Percentiles rank a stretch among this genome's conserved stretches.
These are phyloP conservation scores for Ascochyta clinopodiicola DNA, from an alignment of 2,329 filamentous ascomycete genomes.

Conservation along the genomic window DNA sequence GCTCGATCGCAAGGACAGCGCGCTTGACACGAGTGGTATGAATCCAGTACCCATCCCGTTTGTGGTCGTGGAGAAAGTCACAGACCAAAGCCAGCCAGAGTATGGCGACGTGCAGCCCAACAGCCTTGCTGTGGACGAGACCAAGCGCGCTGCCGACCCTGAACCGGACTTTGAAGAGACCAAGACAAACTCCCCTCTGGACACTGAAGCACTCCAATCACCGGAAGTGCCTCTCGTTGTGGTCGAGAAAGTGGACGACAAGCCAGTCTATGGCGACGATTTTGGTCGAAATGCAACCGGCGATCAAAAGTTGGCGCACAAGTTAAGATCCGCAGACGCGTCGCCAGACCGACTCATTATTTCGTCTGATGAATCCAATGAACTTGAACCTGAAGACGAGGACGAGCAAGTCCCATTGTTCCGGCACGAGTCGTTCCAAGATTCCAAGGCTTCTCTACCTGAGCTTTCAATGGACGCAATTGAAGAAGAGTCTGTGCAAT, in stretches of 20 bases:
- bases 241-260: conserved; percentile 46
- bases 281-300: conserved; percentile 42
- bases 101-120: conserved; percentile 22
- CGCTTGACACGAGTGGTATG: conserved; percentile 11
- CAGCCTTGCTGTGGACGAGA: conserved; percentile 18
- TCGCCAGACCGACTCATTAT: conserved; percentile 43
- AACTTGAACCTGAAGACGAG: conserved; percentile 24
- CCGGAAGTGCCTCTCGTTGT: conserved; percentile 35
- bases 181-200: conserved; percentile 20
- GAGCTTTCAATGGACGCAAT: conserved; percentile 21
- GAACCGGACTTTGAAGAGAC: conserved; percentile 29
- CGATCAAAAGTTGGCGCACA: conserved; percentile 45
- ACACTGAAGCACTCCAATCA: conserved; percentile 15
- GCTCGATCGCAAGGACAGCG: conserved; percentile 28
- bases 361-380: conserved; percentile 24
- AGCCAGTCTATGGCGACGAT: conserved; percentile 46
- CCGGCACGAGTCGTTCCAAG: conserved; percentile 38
- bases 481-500: conserved; percentile 26
- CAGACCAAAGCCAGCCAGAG: conserved; percentile 26
- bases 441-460: conserved; percentile 7
- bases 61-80: conserved; percentile 32
- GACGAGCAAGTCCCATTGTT: conserved; percentile 37
- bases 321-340: conserved; percentile 41
- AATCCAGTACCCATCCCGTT: conserved; percentile 27
- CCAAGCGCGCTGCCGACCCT: conserved; percentile 32